phyloP scores from a whole-genome alignment of 345 rosid species.

The Rhizophora mangle region DNA sequence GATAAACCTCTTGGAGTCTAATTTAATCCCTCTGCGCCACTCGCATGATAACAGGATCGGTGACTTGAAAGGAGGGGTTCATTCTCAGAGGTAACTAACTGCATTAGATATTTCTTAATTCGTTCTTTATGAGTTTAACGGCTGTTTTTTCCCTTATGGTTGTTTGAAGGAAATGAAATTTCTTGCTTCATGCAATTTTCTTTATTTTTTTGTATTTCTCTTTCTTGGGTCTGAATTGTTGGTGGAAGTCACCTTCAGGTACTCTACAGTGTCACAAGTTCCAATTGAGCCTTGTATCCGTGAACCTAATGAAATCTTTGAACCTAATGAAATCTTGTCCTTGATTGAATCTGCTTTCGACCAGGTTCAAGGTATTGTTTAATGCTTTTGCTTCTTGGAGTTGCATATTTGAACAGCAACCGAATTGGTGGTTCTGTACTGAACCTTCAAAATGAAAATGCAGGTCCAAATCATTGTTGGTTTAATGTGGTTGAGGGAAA shows the following conservation, averaged over 20 bases:
- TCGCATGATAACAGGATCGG: conserved; percentile 5
- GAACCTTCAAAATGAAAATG: conserved; percentile 7
- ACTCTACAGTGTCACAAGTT: conserved; percentile 12
- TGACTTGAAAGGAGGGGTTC: conserved; percentile 19
- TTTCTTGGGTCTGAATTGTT: conserved; percentile 36
- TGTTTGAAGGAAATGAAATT: too few species aligned
- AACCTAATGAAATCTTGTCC: conserved; percentile 32
- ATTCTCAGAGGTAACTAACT: conserved; percentile 32
- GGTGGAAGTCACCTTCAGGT: conserved; percentile 36
- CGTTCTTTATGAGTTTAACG: background rate
- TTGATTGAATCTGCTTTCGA: conserved; percentile 46
- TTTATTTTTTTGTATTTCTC: background rate
- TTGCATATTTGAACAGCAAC: background rate
- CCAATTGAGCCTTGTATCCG: conserved; percentile 1
- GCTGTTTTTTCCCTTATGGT: background rate
- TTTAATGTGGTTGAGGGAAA: conserved; percentile 48
- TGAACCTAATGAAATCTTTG: conserved; percentile 24
- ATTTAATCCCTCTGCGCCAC: conserved; percentile 21
- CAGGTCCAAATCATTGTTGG: conserved; percentile 79
- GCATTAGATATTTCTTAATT: background rate
- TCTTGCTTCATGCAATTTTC: background rate
- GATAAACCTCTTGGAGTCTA: conserved; percentile 19
- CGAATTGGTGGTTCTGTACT: background rate
- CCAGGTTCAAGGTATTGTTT: conserved; percentile 52
- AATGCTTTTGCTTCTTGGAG: background rate